Percentiles rank a stretch among this genome's conserved stretches.
phyloP scores from a whole-genome alignment of 192 early-diverging fungal genomes.

The Backusella macrospora region DNA sequence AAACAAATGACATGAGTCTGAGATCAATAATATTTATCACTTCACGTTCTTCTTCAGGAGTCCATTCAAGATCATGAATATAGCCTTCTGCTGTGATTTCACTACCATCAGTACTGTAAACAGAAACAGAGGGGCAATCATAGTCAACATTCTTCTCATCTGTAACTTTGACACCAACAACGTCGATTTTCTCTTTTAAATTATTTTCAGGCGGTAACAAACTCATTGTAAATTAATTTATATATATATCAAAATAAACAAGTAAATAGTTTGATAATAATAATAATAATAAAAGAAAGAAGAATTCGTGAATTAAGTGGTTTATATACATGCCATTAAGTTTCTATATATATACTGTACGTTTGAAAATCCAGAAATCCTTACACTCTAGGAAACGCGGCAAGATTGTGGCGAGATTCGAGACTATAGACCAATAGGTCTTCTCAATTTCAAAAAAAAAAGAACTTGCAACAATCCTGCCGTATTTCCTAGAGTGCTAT shows the following conservation, averaged over 20 bases:
- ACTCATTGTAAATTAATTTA: not conserved
- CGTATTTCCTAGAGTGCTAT: no score
- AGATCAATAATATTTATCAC: conserved; percentile 43
- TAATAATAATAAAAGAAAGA: no score
- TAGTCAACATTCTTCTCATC: not conserved
- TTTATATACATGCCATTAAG: conserved; percentile 7
- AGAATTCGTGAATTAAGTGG: no score
- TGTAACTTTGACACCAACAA: not conserved
- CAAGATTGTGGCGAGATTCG: no score
- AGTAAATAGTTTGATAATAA: no score
- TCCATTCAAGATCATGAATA: conserved; percentile 48
- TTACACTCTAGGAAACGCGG: no score
- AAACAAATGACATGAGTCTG: conserved; percentile 55
- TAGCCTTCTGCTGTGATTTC: conserved; percentile 16
- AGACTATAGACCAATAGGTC: no score
- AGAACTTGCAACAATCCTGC: no score
- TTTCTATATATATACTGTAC: not conserved
- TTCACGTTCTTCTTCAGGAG: conserved; percentile 48
- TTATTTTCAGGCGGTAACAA: not conserved
- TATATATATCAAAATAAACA: not conserved
- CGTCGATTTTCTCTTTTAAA: not conserved
- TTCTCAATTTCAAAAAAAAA: no score
- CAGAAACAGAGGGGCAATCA: not conserved
- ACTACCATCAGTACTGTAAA: not conserved
- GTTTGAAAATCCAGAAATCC: not conserved